Percentiles rank a stretch among this genome's conserved stretches.
Conservation (phyloP, 106 monocot genomes). For the Gastrodia elata region DNA sequence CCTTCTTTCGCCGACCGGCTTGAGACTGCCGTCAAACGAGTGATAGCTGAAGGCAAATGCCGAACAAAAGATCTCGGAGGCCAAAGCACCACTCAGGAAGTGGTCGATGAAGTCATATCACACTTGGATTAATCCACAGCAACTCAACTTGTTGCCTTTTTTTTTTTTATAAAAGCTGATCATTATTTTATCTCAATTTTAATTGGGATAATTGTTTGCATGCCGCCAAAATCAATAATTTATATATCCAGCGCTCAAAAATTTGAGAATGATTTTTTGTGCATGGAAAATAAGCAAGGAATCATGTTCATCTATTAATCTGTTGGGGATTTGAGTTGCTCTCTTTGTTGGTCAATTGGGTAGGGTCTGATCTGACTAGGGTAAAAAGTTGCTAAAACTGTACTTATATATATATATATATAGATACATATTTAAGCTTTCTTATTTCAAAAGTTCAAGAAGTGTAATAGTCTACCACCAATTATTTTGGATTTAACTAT, state of each 20-base stretch:
- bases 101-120: constrained; percentile 12
- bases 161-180: not conserved
- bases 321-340: not conserved
- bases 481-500: too few relatives aligned
- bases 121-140: not conserved
- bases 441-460: too few relatives aligned
- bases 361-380: too few relatives aligned
- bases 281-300: not conserved
- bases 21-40: constrained; percentile 10
- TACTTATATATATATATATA: too few relatives aligned
- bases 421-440: too few relatives aligned
- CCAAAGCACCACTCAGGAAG: constrained; percentile 12
- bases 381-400: too few relatives aligned
- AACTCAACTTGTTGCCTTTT: not conserved
- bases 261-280: not conserved
- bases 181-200: not conserved
- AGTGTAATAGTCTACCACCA: too few relatives aligned
- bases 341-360: too few relatives aligned
- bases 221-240: not conserved
- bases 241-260: not conserved
- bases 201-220: not conserved
- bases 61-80: constrained; percentile 17
- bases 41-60: constrained; percentile 15
- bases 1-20: constrained; percentile 43
- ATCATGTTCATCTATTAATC: not conserved